Percentiles rank a stretch among this genome's conserved stretches.
These are phyloP conservation scores for Pachysolen tannophilus DNA, from an alignment of 805 yeast genomes.

Conservation along the genomic window DNA sequence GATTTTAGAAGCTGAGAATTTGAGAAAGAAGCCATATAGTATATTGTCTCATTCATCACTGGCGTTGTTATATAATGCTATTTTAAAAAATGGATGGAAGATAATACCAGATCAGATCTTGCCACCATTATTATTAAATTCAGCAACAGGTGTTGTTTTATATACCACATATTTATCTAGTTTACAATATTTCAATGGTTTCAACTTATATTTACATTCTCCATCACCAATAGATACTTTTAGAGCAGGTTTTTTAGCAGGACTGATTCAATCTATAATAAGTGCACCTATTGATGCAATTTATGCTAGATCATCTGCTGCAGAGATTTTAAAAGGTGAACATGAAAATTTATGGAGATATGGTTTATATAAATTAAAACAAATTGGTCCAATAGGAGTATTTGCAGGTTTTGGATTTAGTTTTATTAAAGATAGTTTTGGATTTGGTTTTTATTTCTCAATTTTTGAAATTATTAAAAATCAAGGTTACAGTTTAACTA, in stretches of 20 bases:
- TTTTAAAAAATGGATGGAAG: constrained; percentile 75
- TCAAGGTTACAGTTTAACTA: constrained; percentile 44
- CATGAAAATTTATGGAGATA: constrained; percentile 74
- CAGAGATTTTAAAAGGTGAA: constrained; percentile 61
- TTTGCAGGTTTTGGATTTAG: constrained; percentile 86
- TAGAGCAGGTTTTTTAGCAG: constrained; percentile 80
- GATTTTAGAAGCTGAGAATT: constrained; percentile 37
- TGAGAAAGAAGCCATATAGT: constrained; percentile 40
- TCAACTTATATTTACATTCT: constrained; percentile 15
- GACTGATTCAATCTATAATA: constrained; percentile 78
- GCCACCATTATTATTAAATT: constrained; percentile 85
- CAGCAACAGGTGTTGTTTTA: constrained; percentile 79
- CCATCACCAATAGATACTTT: constrained; percentile 48
- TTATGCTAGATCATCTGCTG: constrained; percentile 69
- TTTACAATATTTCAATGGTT: constrained; percentile 29
- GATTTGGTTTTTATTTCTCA: constrained; percentile 78
- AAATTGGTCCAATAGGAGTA: constrained; percentile 76
- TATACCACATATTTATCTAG: constrained; percentile 73
- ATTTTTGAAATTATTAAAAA: constrained; percentile 77
- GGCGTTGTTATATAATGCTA: constrained; percentile 65
- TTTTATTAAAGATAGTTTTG: constrained; percentile 67
- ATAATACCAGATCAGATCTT: constrained; percentile 78
- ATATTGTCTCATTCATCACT: constrained; percentile 69
- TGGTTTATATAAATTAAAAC: constrained; percentile 57
- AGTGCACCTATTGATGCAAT: constrained; percentile 95